These are phyloP conservation scores for Rosa persica DNA, from an alignment of 306 rosid species.

Conservation along the genomic window DNA sequence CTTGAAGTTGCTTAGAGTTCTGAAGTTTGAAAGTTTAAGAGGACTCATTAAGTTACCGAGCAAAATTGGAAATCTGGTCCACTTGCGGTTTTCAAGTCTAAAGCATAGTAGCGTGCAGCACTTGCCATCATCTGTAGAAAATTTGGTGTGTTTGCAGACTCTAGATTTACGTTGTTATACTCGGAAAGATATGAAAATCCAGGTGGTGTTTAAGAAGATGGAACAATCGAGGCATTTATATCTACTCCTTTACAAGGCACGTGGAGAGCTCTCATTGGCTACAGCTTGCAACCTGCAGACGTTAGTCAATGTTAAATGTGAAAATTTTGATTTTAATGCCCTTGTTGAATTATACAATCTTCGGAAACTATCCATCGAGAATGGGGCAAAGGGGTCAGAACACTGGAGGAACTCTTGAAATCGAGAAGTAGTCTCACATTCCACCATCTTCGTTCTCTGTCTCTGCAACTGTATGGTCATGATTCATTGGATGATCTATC, in stretches of 20 bases:
- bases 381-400: too few species aligned
- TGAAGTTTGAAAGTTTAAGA: too few species aligned
- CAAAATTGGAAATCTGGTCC: too few species aligned
- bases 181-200: background rate
- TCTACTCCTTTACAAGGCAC: background rate
- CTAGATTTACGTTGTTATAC: background rate
- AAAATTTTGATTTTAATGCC: conserved; percentile 7
- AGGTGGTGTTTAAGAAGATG: background rate
- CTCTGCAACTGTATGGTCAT: background rate
- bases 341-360: background rate
- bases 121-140: conserved; percentile 2
- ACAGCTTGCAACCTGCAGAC: background rate
- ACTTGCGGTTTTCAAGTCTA: too few species aligned
- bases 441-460: background rate
- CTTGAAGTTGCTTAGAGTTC: too few species aligned
- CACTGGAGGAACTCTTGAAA: background rate
- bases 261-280: background rate
- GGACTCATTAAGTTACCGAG: too few species aligned
- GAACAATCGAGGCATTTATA: background rate
- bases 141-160: background rate
- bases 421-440: background rate
- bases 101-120: background rate
- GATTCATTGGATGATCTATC: background rate
- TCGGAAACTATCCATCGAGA: background rate
- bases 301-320: conserved; percentile 7